phyloP scores from a whole-genome alignment of 257 asterid species.

The Cordia subcordata region DNA sequence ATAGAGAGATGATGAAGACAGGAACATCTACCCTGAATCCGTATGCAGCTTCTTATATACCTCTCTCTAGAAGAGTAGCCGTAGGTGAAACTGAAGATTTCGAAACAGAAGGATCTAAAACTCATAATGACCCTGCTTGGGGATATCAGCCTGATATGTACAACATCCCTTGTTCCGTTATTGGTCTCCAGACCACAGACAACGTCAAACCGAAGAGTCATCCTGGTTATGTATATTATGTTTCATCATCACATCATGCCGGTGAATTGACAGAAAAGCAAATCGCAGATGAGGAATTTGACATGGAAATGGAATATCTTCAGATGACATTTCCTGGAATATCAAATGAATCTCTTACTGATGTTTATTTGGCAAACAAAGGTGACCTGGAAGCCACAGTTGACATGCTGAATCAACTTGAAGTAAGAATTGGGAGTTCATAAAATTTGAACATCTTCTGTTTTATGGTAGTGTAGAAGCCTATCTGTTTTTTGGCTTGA shows the following conservation, averaged over 20 bases:
- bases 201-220: slow-evolving; percentile 33
- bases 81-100: slow-evolving; percentile 29
- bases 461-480: not conserved
- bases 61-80: slow-evolving; percentile 54
- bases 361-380: slow-evolving; percentile 55
- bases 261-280: slow-evolving; percentile 31
- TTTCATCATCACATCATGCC: slow-evolving; percentile 46
- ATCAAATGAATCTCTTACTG: slow-evolving; percentile 69
- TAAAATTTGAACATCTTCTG: not conserved
- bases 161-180: slow-evolving; percentile 16
- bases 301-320: slow-evolving; percentile 62
- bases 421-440: slow-evolving; percentile 33
- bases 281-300: slow-evolving; percentile 39
- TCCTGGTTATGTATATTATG: slow-evolving; percentile 31
- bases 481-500: too few relatives aligned
- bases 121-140: slow-evolving; percentile 22
- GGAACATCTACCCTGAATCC: slow-evolving; percentile 70
- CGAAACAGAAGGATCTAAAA: slow-evolving; percentile 19
- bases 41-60: slow-evolving; percentile 72
- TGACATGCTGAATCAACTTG: slow-evolving; percentile 80
- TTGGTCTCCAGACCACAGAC: slow-evolving; percentile 22
- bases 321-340: slow-evolving; percentile 72
- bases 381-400: slow-evolving; percentile 62
- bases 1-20: slow-evolving; percentile 44
- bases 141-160: slow-evolving; percentile 34